phyloP scores from a whole-genome alignment of 208 protist species.

The Angomonas deanei region DNA sequence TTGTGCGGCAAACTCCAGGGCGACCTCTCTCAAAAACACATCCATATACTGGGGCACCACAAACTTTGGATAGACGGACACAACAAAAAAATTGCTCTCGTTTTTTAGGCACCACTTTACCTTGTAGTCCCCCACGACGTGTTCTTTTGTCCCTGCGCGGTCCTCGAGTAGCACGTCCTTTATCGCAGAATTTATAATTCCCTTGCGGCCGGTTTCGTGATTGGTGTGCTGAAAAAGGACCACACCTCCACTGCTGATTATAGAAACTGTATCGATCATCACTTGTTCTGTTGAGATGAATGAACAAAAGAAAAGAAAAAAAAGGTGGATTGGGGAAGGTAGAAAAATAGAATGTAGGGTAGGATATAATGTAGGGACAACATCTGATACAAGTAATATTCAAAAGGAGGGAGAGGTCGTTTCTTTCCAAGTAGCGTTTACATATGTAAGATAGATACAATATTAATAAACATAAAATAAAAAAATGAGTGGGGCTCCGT shows the following conservation, averaged over 20 bases:
- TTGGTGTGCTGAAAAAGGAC: conserved; percentile 88
- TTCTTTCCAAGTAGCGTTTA: no score
- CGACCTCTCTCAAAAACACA: conserved; percentile 77
- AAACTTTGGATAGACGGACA: conserved; percentile 91
- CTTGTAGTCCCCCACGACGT: conserved; percentile 75
- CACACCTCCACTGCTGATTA: conserved; percentile 92
- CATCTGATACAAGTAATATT: no score
- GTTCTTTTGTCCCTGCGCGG: conserved; percentile 65
- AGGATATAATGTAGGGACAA: background rate
- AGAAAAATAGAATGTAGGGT: background rate
- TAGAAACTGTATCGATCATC: conserved; percentile 95
- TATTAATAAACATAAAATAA: no score
- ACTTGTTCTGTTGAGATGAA: background rate
- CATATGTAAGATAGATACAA: no score
- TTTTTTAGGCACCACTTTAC: conserved; percentile 92
- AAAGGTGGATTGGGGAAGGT: no score
- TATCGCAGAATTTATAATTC: conserved; percentile 90
- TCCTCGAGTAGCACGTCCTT: conserved; percentile 92
- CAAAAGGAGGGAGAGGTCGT: no score
- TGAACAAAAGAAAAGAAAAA: conserved; percentile 4
- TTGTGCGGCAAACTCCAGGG: conserved; percentile 61
- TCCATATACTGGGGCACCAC: conserved; percentile 83
- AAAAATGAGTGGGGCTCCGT: no score
- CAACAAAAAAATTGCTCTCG: conserved; percentile 90
- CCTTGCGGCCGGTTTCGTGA: conserved; percentile 48